phyloP scores from a whole-genome alignment of 176 grass and related monocot genomes.

The Paspalum notatum region DNA sequence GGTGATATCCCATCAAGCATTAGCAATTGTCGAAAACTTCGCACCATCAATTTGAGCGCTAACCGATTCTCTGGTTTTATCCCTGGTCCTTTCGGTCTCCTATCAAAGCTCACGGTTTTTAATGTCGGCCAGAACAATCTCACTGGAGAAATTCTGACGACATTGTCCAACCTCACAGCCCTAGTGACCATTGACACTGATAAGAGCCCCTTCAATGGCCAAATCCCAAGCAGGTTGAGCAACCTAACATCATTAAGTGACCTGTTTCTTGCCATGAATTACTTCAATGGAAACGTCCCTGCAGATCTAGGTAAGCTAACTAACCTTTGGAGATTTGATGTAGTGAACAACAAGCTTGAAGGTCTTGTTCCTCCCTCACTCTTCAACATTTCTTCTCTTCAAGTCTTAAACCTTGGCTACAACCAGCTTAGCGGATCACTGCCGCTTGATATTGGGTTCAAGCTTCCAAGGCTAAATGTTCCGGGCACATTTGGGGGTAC shows the following conservation, averaged over 20 bases:
- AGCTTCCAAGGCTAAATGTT: not conserved
- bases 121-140: no score
- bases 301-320: not conserved
- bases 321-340: not conserved
- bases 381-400: constrained; percentile 39
- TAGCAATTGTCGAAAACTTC: not conserved
- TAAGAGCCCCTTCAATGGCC: constrained; percentile 1
- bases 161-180: not conserved
- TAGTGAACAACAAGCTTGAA: not conserved
- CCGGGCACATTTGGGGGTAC: not conserved
- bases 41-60: no score
- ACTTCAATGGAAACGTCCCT: constrained; percentile 35
- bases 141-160: no score
- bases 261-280: not conserved
- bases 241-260: constrained; percentile 36
- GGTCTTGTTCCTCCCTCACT: constrained; percentile 15
- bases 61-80: no score
- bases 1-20: constrained; percentile 25
- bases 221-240: constrained; percentile 4
- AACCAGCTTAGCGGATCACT: no score
- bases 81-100: no score
- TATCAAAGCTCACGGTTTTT: no score
- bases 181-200: not conserved
- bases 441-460: constrained; percentile 16
- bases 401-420: not conserved